phyloP scores from a whole-genome alignment of 306 rosid species.

The Rubus idaeus region DNA sequence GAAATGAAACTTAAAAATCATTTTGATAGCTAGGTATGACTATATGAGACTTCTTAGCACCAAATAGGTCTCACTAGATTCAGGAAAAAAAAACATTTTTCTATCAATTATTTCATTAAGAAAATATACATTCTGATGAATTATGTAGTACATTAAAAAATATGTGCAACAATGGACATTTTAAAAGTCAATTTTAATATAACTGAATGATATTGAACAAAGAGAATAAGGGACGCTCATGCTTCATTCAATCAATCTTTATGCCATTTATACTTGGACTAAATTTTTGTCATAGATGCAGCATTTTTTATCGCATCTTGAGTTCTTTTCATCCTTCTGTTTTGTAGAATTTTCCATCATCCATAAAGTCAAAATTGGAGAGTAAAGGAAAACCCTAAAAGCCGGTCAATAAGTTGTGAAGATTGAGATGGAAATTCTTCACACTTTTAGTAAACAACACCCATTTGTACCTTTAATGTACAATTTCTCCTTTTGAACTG shows the following conservation, averaged over 20 bases:
- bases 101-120: neutral
- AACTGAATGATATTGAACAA: neutral
- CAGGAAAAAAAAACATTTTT: neutral
- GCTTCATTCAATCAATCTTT: neutral
- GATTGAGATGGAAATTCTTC: slow-evolving; percentile 1
- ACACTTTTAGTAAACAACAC: too few species aligned
- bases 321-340: neutral
- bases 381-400: neutral
- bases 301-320: neutral
- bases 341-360: neutral
- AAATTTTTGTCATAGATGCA: neutral
- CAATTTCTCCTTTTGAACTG: neutral
- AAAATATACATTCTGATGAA: neutral
- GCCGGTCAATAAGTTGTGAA: neutral
- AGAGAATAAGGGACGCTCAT: neutral
- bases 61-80: neutral
- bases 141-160: neutral
- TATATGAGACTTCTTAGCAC: neutral
- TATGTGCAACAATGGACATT: neutral
- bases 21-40: neutral
- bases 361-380: neutral
- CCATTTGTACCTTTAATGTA: neutral
- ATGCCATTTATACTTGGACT: neutral
- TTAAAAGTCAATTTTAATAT: neutral
- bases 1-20: neutral